Percentiles rank a stretch among this genome's conserved stretches.
phyloP scores from a whole-genome alignment of 768 basidiomycete species.

The Neoboletus brunneissimus region DNA sequence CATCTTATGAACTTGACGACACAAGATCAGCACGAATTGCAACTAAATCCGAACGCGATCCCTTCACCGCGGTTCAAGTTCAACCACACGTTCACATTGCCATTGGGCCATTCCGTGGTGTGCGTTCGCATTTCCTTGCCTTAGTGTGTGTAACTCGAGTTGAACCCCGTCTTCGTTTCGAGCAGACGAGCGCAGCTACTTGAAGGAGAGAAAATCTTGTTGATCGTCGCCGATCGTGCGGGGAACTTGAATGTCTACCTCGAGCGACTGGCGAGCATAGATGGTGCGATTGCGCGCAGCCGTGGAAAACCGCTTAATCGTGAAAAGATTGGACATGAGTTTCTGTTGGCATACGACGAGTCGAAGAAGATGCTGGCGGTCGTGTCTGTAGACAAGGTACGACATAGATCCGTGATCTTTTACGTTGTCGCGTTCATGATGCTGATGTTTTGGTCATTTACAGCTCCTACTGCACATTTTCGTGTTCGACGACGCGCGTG shows the following conservation, averaged over 20 bases:
- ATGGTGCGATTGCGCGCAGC: constrained; percentile 27
- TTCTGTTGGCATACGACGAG: constrained; percentile 53
- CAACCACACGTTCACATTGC: constrained; percentile 16
- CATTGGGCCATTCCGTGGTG: constrained; percentile 20
- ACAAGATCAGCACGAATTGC: constrained; percentile 28
- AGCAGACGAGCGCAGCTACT: constrained; percentile 41
- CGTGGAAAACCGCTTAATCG: constrained; percentile 36
- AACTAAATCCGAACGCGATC: constrained; percentile 20
- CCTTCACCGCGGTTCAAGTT: constrained; percentile 24
- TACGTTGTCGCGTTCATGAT: fast-evolving
- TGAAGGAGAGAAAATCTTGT: constrained; percentile 38
- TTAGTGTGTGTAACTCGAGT: background rate
- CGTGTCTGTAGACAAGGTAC: constrained; percentile 42
- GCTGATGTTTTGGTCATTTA: background rate
- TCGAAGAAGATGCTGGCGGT: constrained; percentile 46
- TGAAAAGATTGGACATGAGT: constrained; percentile 45
- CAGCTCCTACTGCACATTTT: constrained; percentile 45
- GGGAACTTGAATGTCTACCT: constrained; percentile 40
- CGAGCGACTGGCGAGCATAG: constrained; percentile 34
- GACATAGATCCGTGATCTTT: background rate
- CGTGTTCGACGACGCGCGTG: constrained; percentile 44
- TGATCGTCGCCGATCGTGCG: constrained; percentile 38
- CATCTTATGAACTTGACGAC: constrained; percentile 28
- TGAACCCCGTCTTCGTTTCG: background rate
- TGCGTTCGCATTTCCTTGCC: background rate